Percentiles rank a stretch among this genome's conserved stretches.
phyloP scores from a whole-genome alignment of 768 basidiomycete species.

The Tubosaeta sp. region DNA sequence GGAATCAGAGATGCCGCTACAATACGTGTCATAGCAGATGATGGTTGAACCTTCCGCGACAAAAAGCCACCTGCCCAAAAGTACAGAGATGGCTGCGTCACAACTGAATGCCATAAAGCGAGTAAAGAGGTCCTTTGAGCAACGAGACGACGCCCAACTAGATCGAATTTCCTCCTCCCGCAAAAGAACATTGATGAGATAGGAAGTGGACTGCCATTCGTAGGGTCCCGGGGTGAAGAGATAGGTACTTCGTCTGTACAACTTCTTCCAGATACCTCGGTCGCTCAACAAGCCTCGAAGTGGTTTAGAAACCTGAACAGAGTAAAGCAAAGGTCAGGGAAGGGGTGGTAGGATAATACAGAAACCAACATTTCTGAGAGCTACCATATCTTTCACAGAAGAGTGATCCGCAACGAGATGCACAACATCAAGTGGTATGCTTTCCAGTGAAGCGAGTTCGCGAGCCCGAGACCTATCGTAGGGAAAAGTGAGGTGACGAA shows the following conservation, averaged over 20 bases:
- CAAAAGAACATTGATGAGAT: constrained; percentile 4
- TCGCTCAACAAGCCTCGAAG: constrained; percentile 1
- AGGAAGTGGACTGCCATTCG: constrained; percentile 10
- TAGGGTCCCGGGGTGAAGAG: constrained; percentile 7
- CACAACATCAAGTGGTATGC: constrained; percentile 3
- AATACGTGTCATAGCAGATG: constrained; percentile 10
- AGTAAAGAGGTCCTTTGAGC: neutral
- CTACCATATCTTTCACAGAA: neutral
- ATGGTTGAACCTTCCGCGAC: constrained; percentile 8
- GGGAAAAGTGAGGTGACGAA: neutral
- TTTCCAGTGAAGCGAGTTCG: neutral
- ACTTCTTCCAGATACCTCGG: constrained; percentile 4
- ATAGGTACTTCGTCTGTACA: neutral
- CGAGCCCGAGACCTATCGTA: neutral
- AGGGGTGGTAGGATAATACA: neutral
- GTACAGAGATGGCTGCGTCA: neutral
- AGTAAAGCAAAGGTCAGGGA: neutral
- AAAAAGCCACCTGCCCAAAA: constrained; percentile 8
- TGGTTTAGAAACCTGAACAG: constrained; percentile 1
- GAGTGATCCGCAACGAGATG: constrained; percentile 1
- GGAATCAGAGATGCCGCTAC: neutral
- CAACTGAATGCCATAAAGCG: neutral
- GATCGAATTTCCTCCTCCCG: neutral
- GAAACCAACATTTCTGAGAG: constrained; percentile 3
- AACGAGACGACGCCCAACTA: constrained; percentile 4